Percentiles rank a stretch among this genome's conserved stretches.
Conservation (phyloP, 2,329 filamentous ascomycete genomes). For the Bipolaris cookei region DNA sequence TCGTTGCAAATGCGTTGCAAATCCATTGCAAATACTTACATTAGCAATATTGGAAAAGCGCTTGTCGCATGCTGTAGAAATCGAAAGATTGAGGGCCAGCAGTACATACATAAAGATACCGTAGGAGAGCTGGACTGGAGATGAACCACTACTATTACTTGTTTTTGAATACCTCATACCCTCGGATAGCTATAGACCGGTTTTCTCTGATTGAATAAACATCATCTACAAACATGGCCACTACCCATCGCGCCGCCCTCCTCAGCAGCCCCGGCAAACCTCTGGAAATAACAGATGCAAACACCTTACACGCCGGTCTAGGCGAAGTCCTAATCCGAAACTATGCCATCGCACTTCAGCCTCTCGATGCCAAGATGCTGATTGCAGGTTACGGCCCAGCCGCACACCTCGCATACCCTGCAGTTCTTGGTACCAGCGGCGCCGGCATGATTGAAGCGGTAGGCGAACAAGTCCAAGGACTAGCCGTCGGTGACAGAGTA, state of each 20-base stretch:
- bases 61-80: no score
- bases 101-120: not conserved
- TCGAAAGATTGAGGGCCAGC: no score
- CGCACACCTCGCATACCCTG: slow-evolving; percentile 23
- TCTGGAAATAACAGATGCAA: slow-evolving; percentile 18
- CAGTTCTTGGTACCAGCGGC: slow-evolving; percentile 30
- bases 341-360: slow-evolving; percentile 32
- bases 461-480: slow-evolving; percentile 51
- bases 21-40: no score
- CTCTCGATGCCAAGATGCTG: slow-evolving; percentile 36
- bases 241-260: slow-evolving; percentile 22
- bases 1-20: slow-evolving; percentile 9
- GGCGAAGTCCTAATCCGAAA: slow-evolving; percentile 33
- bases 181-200: not conserved
- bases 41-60: slow-evolving; percentile 20
- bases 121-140: not conserved
- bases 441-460: slow-evolving; percentile 55
- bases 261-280: slow-evolving; percentile 17
- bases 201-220: not conserved
- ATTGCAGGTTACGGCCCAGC: slow-evolving; percentile 30
- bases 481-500: slow-evolving; percentile 55
- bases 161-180: no score
- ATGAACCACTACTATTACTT: not conserved
- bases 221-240: slow-evolving; percentile 14
- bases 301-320: slow-evolving; percentile 14